Base-by-base conservation (phyloP, 306 rosid genomes). In the Sicyos edulis region DNA sequence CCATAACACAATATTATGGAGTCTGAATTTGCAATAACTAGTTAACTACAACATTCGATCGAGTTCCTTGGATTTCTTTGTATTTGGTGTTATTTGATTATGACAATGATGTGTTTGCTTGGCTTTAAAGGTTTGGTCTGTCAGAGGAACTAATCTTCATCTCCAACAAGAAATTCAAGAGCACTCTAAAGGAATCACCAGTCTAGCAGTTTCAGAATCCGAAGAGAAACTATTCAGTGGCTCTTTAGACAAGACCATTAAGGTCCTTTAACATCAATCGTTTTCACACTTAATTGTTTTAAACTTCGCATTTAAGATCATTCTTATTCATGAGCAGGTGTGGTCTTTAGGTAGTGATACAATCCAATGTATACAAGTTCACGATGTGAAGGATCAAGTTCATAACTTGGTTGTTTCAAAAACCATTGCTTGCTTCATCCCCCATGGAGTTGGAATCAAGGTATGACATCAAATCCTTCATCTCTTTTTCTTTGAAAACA, bases 361-460 rank as follows among this genome's bases (percentile, higher is more conserved):
- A 67, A 78, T 88, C 55, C 78, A 85, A 65, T 86, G 90, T 60
- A 74, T 80, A 52, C 88, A 87, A 81, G 85, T 84, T 60, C 87
- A 83, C 37, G 93, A 92, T 40, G 80, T 86, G 96, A 92, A 90
- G 86, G 98, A 87, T 71, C 98, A 88, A 63, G 83, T 92, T 81
- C 93, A 85, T 71, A 87, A 81, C 69, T 70, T 90, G 54, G 83
- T 77, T 32, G 81, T 90, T 72, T 70, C 82, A 66, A 78, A 83
- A 21, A 80, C 77, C 74, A 52, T 81, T 74, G 78, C 81, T 47
- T 88, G 91, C 86, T 88, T 85, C 88, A 82, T 87, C 78, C 85
- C 96, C 19, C 96, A 88, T 57, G 89, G 96, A 55, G 55, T 79
- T 57, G 96, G 96, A 71, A 70, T 90, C 76, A 90, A 87, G 98